Evolutionary conservation across 352 stramenopile genomes (phyloP), one percentile per base, ranked within the genome.

Genomic region (Phytopythium mirpurense): DNA sequence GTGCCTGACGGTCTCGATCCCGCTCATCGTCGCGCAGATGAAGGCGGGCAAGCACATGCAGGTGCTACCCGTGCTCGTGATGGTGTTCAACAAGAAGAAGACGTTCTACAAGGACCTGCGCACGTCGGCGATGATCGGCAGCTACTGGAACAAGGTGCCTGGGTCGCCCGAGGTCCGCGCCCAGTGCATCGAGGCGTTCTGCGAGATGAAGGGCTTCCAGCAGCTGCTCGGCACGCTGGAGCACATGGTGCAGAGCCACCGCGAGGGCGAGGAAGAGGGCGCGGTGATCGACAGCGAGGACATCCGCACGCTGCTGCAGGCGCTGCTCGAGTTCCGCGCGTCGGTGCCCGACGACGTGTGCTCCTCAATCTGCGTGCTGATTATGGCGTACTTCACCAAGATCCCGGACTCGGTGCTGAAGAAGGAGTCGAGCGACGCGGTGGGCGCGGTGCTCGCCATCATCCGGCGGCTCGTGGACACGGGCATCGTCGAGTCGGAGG

Each of bases 61-160:
- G 43, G 70, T 70, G 19, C 60, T 95, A 15, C 74, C 81, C 1
- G 68, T 92, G 44, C 62, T 93, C 12, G 83, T 85, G 2, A 84
- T 93, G 75, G 62, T 95, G 1, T 86, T 95, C 41, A 93, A 88
- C 72, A 95, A 95, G 70, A 93, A 95, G 50, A 88, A 86, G 52
- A 89, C 75, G 10, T 93, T 95, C 44, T 95, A 95, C 66, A 95
- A 95, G 61, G 85, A 95, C 42, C 43, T 92, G 29, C 82, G 83
- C 53, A 83, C 72, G n/a, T 90, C 83, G 8, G 77, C 84, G 34
- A 91, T 93, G 83, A 94, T 94, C 60, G 83, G 82, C 5, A 92
- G 77, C 52, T 95, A 94, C 45, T 95, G 83, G 86, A 95, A 94
- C 74, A 93, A 93, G 56, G 74, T 86, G 18, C 70, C 77, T 0